phyloP scores from a whole-genome alignment of 148 eudicot genomes.

The Cornus suecica region DNA sequence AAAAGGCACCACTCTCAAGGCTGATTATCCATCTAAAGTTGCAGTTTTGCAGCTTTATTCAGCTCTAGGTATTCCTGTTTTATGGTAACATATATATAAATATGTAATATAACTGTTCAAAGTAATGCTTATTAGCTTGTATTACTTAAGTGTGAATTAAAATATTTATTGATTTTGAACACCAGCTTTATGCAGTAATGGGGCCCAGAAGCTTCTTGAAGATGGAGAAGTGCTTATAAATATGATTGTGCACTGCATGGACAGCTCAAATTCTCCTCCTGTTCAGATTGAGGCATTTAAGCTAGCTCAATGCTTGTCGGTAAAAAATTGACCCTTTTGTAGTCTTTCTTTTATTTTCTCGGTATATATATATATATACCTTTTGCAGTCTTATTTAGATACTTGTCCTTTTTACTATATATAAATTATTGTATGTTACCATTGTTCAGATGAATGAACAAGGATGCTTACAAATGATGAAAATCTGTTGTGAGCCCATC shows the following conservation, averaged over 20 bases:
- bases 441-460: constrained; percentile 54
- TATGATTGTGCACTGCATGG: constrained; percentile 54
- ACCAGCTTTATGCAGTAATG: constrained; percentile 76
- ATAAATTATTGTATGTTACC: constrained; percentile 14
- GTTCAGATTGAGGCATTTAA: constrained; percentile 59
- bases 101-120: constrained; percentile 16
- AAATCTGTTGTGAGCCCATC: constrained; percentile 49
- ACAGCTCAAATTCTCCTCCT: constrained; percentile 33
- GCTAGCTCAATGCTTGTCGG: constrained; percentile 56
- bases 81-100: constrained; percentile 20
- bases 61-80: constrained; percentile 62
- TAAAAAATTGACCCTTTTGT: constrained; percentile 22
- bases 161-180: constrained; percentile 16
- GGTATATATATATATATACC: too few species aligned
- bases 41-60: constrained; percentile 65
- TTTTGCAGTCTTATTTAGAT: neutral
- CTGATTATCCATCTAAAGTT: constrained; percentile 43
- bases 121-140: constrained; percentile 10
- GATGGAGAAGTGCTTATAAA: constrained; percentile 33
- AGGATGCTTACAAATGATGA: constrained; percentile 46
- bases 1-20: constrained; percentile 30
- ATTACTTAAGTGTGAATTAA: constrained; percentile 8
- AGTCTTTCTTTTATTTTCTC: too few species aligned
- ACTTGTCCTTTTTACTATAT: neutral
- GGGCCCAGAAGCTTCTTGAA: constrained; percentile 68